Conservation (phyloP, 2,329 filamentous ascomycete species). For the Ophiobolus disseminans region DNA sequence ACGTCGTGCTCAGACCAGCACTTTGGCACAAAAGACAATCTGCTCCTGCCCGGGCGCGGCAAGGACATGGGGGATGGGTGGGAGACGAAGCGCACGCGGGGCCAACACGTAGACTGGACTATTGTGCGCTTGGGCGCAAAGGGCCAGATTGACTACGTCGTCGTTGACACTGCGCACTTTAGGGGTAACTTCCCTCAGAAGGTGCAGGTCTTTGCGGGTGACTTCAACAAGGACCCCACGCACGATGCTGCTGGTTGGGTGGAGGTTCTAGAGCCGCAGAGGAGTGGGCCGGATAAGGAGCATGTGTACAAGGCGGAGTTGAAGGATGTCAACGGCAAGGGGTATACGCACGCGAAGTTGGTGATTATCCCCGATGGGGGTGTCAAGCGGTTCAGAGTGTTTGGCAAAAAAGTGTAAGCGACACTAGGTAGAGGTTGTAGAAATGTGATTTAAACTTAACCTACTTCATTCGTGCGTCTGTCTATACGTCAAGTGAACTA, state of each 20-base stretch:
- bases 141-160: conserved; percentile 68
- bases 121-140: conserved; percentile 75
- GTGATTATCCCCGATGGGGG: conserved; percentile 94
- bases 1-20: conserved; percentile 82
- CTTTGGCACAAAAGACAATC: conserved; percentile 81
- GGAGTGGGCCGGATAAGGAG: conserved; percentile 75
- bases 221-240: conserved; percentile 63
- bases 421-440: background rate
- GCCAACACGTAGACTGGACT: conserved; percentile 80
- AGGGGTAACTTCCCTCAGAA: conserved; percentile 83
- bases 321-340: conserved; percentile 61
- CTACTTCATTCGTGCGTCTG: no score
- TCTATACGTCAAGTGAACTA: no score
- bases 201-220: conserved; percentile 69
- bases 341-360: conserved; percentile 84
- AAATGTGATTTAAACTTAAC: no score
- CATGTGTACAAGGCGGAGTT: conserved; percentile 65
- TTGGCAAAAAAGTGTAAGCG: conserved; percentile 60
- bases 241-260: conserved; percentile 68
- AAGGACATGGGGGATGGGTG: conserved; percentile 89
- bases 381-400: conserved; percentile 83
- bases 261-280: conserved; percentile 70
- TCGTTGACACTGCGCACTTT: conserved; percentile 84
- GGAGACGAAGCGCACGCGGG: conserved; percentile 80
- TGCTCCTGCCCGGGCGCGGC: conserved; percentile 78